Conservation (phyloP, 306 rosid genomes). For the Datisca glomerata region DNA sequence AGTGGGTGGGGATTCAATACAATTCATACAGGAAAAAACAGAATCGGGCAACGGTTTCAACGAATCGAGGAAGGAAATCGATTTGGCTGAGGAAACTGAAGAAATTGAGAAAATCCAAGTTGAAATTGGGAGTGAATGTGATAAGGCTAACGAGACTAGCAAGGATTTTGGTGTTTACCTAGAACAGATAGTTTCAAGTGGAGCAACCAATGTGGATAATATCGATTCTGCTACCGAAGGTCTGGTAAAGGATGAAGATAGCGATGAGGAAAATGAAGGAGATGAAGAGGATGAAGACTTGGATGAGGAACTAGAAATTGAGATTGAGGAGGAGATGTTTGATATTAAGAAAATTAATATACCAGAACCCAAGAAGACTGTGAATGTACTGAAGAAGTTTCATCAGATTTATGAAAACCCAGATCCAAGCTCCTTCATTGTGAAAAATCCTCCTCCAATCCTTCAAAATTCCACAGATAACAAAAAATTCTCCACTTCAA, state of each 20-base stretch:
- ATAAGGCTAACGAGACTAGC: constrained; percentile 28
- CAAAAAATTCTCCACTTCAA: not conserved
- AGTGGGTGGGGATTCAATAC: constrained; percentile 13
- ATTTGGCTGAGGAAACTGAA: constrained; percentile 13
- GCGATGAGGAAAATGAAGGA: constrained; percentile 10
- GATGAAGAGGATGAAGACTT: constrained; percentile 17
- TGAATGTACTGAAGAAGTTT: constrained; percentile 26
- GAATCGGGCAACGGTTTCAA: constrained; percentile 20
- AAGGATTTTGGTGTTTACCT: constrained; percentile 47
- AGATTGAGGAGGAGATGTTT: constrained; percentile 22
- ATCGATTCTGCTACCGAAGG: constrained; percentile 18
- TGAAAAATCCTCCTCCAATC: constrained; percentile 26
- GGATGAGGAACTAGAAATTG: constrained; percentile 10
- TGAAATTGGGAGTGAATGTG: constrained; percentile 17
- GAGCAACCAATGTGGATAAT: constrained; percentile 6
- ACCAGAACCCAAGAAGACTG: constrained; percentile 10
- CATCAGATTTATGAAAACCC: constrained; percentile 16
- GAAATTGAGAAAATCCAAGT: constrained; percentile 27
- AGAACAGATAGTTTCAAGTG: constrained; percentile 32
- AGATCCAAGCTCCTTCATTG: not conserved
- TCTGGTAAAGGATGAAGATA: constrained; percentile 15
- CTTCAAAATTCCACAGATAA: constrained; percentile 4
- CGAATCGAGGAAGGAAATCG: constrained; percentile 6
- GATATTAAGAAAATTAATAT: constrained; percentile 51
- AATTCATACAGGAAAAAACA: constrained; percentile 29